These are phyloP conservation scores for Lupinus albus DNA, from an alignment of 306 rosid species.

Conservation along the genomic window DNA sequence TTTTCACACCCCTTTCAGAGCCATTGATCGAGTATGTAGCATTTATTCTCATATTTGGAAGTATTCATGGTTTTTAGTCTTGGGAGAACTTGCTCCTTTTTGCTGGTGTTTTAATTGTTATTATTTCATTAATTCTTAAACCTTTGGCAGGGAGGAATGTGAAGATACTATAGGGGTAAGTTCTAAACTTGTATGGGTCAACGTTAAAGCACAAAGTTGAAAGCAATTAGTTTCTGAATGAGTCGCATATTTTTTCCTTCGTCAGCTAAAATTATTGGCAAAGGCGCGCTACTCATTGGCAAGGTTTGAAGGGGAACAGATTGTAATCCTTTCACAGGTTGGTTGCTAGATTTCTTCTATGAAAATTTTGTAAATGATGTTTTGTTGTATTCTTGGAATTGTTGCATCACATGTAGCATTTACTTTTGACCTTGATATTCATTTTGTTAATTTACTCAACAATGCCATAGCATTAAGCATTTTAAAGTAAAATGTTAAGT, in stretches of 20 bases:
- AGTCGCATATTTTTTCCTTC: conserved; percentile 34
- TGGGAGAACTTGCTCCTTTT: not conserved
- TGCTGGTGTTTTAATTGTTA: conserved; percentile 21
- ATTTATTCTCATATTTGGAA: conserved; percentile 25
- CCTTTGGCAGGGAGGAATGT: conserved; percentile 79
- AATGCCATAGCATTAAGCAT: conserved; percentile 8
- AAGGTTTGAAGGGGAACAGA: conserved; percentile 88
- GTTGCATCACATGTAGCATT: too few relatives aligned
- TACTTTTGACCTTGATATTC: not conserved
- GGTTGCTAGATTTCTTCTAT: conserved; percentile 40
- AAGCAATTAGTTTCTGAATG: conserved; percentile 24
- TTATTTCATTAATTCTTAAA: conserved; percentile 37
- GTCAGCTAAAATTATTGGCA: conserved; percentile 79
- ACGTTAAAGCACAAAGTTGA: conserved; percentile 26
- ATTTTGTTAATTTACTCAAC: conserved; percentile 25
- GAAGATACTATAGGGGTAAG: conserved; percentile 89
- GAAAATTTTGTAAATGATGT: conserved; percentile 26
- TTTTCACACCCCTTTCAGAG: conserved; percentile 96
- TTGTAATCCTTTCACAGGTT: conserved; percentile 93
- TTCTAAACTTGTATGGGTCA: conserved; percentile 33
- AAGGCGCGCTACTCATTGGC: conserved; percentile 95
- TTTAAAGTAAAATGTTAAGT: conserved; percentile 3
- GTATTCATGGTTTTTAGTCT: not conserved
- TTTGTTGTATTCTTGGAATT: conserved; percentile 4
- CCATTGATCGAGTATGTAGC: conserved; percentile 85